Percentiles rank a stretch among this genome's conserved stretches.
Conservation (phyloP, 441 rosid species). For the Gossypium gossypioides region DNA sequence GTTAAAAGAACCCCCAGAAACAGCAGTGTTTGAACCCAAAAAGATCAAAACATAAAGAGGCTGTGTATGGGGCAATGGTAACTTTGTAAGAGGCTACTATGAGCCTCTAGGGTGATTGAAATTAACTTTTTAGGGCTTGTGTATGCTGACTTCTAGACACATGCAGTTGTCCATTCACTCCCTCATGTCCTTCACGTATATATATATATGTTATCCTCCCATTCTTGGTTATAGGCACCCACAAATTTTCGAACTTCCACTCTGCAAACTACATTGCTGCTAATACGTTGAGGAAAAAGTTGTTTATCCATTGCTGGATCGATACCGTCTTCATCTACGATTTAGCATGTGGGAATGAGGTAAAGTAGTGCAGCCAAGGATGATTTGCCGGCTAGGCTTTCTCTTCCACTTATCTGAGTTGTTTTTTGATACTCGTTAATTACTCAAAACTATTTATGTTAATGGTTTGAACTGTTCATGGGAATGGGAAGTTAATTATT, state of each 20-base stretch:
- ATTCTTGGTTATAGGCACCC: slow-evolving; percentile 2
- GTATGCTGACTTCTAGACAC: slow-evolving; percentile 4
- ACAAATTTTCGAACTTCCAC: not conserved
- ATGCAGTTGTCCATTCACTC: not conserved
- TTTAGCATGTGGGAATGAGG: slow-evolving; percentile 28
- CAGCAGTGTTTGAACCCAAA: not conserved
- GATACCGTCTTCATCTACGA: slow-evolving; percentile 17
- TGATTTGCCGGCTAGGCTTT: slow-evolving; percentile 35
- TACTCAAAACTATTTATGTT: not conserved
- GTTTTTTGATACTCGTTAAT: not conserved
- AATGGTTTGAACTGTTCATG: not conserved
- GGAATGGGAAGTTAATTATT: not conserved
- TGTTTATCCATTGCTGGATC: not conserved
- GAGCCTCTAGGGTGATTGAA: not conserved
- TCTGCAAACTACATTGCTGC: not conserved
- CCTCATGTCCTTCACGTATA: not conserved
- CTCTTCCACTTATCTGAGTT: not conserved
- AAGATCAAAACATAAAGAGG: not conserved
- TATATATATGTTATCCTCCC: not conserved
- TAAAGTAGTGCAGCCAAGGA: slow-evolving; percentile 38
- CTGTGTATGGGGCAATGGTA: not conserved
- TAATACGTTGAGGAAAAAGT: not conserved
- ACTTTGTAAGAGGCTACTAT: not conserved
- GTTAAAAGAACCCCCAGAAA: not conserved
- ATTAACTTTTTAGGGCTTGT: not conserved